Base-by-base conservation (phyloP, 768 basidiomycete genomes). In the Termitomyces sp. region DNA sequence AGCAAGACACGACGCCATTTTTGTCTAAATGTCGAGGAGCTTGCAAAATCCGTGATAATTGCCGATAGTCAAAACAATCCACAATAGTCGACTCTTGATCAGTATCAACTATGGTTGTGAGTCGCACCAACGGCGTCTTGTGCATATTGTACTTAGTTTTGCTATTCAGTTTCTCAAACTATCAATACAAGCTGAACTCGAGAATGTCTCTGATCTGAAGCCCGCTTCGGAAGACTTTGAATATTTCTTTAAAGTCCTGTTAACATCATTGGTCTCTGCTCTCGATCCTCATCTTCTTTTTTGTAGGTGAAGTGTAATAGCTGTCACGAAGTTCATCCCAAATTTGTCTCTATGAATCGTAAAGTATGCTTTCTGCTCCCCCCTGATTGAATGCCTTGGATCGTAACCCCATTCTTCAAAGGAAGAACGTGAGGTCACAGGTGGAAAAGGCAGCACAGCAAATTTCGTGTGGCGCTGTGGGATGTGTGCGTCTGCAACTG, bases 381-480 rank as follows among this genome's bases (percentile, higher is more conserved):
- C 28, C n/a, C 5, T 6, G 11, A 21, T 14, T 17, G 14, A 28
- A 25, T 12, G n/a, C 19, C 21, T 8, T 30, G 43, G 16, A 39
- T n/a, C 14, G 28, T 57, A 52, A 57, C 32, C 21, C 30, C 12
- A 49, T 14, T 52, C 14, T 43, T 53, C n/a, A 28, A 62, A 92
- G 90, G 83, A 91, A 69, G 76, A 82, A 66, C 78, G 72, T 59
- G 80, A 85, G 58, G 72, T 91, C n/a, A 77, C 82, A 17, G 79
- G 84, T 8, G 75, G 85, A 16, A 91, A 85, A 70, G 81, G 84
- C 44, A 79, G 70, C 64, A 86, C 74, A 6, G 91, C 91, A 5
- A 74, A 92, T 67, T 86, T 93, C 63, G 88, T 93, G 37, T 94
- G 91, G 91, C 78, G 75, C 60, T 93, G 90, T 63, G 80, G 83